phyloP scores from a whole-genome alignment of 306 rosid species.

The Lathyrus aphaca region DNA sequence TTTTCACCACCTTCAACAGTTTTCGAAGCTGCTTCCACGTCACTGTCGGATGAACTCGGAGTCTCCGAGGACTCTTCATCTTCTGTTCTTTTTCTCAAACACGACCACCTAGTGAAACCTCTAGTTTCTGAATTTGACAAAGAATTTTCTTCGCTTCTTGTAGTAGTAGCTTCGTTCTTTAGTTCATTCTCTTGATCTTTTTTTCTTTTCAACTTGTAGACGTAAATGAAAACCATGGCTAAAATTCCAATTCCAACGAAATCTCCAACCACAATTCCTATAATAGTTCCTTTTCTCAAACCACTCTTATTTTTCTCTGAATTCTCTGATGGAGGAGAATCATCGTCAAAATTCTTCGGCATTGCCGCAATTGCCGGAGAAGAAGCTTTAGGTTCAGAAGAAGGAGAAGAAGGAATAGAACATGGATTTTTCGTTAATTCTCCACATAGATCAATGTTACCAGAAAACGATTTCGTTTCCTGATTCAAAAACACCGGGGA shows the following conservation, averaged over 20 bases:
- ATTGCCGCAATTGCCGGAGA: constrained; percentile 87
- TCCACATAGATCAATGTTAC: constrained; percentile 73
- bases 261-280: constrained; percentile 81
- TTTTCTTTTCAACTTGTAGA: constrained; percentile 57
- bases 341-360: constrained; percentile 52
- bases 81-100: constrained; percentile 65
- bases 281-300: constrained; percentile 54
- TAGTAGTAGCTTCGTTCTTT: constrained; percentile 45
- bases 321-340: constrained; percentile 45
- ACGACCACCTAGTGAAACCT: constrained; percentile 81
- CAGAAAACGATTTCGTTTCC: constrained; percentile 45
- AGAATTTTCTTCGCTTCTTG: constrained; percentile 50
- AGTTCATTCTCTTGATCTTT: constrained; percentile 34
- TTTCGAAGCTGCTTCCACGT: constrained; percentile 20
- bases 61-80: constrained; percentile 53
- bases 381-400: constrained; percentile 46
- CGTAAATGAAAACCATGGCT: constrained; percentile 53
- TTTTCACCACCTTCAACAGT: constrained; percentile 40
- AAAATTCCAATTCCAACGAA: constrained; percentile 54
- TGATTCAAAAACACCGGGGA: constrained; percentile 52
- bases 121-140: constrained; percentile 62
- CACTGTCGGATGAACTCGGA: constrained; percentile 45
- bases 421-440: constrained; percentile 52
- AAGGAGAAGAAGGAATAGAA: constrained; percentile 61
- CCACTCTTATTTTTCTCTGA: constrained; percentile 38